Conservation (phyloP, 2,329 filamentous ascomycete genomes). For the Dryadomyces quercivorus region DNA sequence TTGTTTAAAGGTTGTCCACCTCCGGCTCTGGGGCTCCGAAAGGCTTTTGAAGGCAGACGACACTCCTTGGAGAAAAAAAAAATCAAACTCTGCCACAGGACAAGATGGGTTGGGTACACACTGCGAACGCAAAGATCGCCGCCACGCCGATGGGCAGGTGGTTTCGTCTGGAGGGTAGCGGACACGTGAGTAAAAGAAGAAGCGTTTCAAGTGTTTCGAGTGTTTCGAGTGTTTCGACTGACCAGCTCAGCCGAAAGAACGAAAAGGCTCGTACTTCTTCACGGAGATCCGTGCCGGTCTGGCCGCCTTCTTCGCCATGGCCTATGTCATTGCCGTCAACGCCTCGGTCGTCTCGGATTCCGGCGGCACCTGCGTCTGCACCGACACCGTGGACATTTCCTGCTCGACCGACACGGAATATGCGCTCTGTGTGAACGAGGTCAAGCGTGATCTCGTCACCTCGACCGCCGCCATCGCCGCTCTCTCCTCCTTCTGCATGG, state of each 20-base stretch:
- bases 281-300: conserved; percentile 68
- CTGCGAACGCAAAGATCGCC: conserved; percentile 44
- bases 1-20: no score
- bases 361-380: conserved; percentile 64
- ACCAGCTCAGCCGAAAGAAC: conserved; percentile 35
- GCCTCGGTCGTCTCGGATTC: conserved; percentile 60
- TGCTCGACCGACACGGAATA: conserved; percentile 19
- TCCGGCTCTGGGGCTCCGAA: no score
- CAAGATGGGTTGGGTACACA: conserved; percentile 36
- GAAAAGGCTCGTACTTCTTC: conserved; percentile 63
- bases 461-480: conserved; percentile 70
- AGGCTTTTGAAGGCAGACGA: no score
- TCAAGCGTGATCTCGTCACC: conserved; percentile 62
- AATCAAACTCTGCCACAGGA: no score
- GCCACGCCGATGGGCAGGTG: conserved; percentile 53
- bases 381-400: conserved; percentile 19
- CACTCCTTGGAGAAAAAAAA: no score
- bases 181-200: conserved; percentile 36
- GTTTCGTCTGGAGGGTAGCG: conserved; percentile 72
- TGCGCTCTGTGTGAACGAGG: conserved; percentile 3
- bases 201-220: no score
- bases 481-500: conserved; percentile 63
- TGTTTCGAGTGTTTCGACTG: no score
- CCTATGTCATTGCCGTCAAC: conserved; percentile 72
- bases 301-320: conserved; percentile 71